Conservation (phyloP, 2,329 filamentous ascomycete species). For the Cryphonectria nitschkei region DNA sequence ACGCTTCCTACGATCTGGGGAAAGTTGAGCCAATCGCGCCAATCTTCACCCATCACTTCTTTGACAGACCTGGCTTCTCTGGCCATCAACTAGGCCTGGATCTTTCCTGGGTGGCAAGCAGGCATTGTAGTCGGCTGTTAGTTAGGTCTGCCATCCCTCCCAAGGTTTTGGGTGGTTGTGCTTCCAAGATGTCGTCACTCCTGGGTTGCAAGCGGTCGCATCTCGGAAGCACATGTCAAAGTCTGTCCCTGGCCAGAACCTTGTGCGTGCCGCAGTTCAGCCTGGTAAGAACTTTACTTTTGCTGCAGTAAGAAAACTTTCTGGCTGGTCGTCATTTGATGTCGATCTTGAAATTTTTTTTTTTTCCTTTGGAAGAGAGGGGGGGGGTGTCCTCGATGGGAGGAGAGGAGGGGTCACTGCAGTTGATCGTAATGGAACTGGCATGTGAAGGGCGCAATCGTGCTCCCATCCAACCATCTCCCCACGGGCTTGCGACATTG, state of each 20-base stretch:
- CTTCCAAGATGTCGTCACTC: not conserved
- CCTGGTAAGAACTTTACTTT: not conserved
- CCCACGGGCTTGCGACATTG: slow-evolving; percentile 26
- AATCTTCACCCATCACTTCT: not conserved
- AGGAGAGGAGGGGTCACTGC: not conserved
- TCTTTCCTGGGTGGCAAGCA: not conserved
- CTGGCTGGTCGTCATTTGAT: not conserved
- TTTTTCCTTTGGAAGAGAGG: not conserved
- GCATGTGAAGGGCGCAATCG: slow-evolving; percentile 15
- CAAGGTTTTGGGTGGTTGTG: not conserved
- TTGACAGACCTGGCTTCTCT: not conserved
- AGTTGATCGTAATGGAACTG: not conserved
- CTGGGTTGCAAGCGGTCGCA: slow-evolving; percentile 8
- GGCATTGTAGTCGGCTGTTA: too few species aligned
- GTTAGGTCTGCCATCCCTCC: not conserved
- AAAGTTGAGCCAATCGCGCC: not conserved
- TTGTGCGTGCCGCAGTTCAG: not conserved
- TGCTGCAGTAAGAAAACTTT: not conserved
- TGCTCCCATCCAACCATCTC: slow-evolving; percentile 8
- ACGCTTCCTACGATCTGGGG: not conserved
- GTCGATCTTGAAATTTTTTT: not conserved
- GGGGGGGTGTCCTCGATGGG: not conserved
- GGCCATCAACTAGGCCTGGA: not conserved
- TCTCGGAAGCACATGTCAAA: slow-evolving; percentile 20
- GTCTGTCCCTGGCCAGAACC: slow-evolving; percentile 5